Evolutionary conservation across 176 grass and related monocot genomes (phyloP).

Genomic region (Eragrostis nindensis): DNA sequence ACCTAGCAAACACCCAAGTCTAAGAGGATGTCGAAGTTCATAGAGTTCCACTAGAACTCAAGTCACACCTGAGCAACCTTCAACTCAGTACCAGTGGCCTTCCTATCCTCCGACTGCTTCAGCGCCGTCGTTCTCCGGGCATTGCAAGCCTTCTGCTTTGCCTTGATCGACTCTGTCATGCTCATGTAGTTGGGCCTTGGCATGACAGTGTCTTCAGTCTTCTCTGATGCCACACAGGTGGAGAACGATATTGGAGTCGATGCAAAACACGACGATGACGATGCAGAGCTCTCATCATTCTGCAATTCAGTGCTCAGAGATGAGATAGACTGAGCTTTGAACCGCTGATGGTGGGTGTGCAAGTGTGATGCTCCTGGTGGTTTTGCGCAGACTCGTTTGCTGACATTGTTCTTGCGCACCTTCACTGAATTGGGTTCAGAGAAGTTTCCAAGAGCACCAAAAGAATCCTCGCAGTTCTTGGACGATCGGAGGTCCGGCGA

Average conservation of each 20-base stretch:
- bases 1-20: conserved; percentile 28
- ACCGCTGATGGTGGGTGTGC: conserved; percentile 39
- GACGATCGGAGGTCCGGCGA: conserved; percentile 42
- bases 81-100: conserved; percentile 39
- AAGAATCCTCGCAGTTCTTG: conserved; percentile 54
- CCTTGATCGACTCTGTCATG: conserved; percentile 91
- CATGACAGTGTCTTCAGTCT: conserved; percentile 44
- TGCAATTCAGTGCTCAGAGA: conserved; percentile 82
- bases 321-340: conserved; percentile 61
- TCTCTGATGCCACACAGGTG: conserved; percentile 61
- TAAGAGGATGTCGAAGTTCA: conserved; percentile 29
- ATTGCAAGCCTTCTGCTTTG: conserved; percentile 56
- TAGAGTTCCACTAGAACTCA: conserved; percentile 7
- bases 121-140: conserved; percentile 24
- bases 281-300: conserved; percentile 78
- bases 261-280: conserved; percentile 72
- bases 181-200: conserved; percentile 86
- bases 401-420: conserved; percentile 73
- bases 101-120: conserved; percentile 53
- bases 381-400: conserved; percentile 66
- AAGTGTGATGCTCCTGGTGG: conserved; percentile 37
- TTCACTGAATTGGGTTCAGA: conserved; percentile 67
- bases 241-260: conserved; percentile 71
- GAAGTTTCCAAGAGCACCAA: conserved; percentile 39
- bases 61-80: conserved; percentile 31